Evolutionary conservation across 129 eudicot genomes (phyloP), one percentile per base, ranked within the genome.

Genomic region (Dittrichia graveolens): DNA sequence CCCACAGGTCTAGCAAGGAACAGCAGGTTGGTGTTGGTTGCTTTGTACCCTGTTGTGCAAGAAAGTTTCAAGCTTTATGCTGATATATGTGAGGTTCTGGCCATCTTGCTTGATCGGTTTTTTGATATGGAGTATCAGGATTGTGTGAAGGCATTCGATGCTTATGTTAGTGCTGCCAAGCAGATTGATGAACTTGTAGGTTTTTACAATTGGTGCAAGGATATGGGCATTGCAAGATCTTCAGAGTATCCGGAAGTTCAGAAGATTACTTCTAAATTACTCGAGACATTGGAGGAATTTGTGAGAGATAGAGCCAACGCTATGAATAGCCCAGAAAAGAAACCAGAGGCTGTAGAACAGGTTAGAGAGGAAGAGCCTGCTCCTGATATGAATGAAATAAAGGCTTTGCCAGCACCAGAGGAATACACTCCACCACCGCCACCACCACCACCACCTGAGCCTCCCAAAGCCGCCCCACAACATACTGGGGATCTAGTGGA

Each of bases 101-200:
- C 81, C 13, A 50, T 69, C 8, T 77, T 77, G 55, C 81, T 77
- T 31, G 81, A 77, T 43, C 71, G 65, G n/a, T 61, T 77, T 42
- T 77, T 77, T 61, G 96, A 91, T 44, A 91, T 91, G 96, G 96
- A 91, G 74, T 80, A 88, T 65, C 73, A 83, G 8, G 96, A 91
- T 81, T 91, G 97, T 67, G 92, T 88, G 2, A 91, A 88, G 78
- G 89, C 97, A 1, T 91, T 91, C 44, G 81, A 77, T 69, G 76
- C 76, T 61, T 77, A 77, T 77, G 81, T 75, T 18, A 79, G 88
- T 66, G 81, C 89, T 2, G 85, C 76, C 2, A 63, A 77, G 53
- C 76, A 77, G 56, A 77, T 69, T 44, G 76, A 77, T 40, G 81
- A 69, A 38, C 71, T 69, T 13, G 81, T 77, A 5, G 56, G 81